phyloP scores from a whole-genome alignment of 306 rosid genomes.

The Fagus crenata region DNA sequence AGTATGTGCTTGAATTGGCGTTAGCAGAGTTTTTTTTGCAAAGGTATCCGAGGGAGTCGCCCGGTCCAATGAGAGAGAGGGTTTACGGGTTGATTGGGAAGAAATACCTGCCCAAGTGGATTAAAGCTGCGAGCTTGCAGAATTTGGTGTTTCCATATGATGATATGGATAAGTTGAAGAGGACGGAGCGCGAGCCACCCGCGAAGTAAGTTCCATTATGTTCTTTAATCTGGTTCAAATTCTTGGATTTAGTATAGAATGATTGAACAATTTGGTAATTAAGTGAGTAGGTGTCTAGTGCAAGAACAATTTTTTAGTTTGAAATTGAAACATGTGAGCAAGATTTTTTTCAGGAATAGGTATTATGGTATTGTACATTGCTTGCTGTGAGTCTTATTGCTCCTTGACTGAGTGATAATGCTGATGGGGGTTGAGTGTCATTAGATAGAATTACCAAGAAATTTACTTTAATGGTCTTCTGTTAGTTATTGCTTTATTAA shows the following conservation, averaged over 20 bases:
- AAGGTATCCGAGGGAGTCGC: conserved; percentile 94
- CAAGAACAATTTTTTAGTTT: background rate
- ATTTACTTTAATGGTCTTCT: background rate
- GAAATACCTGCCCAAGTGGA: conserved; percentile 74
- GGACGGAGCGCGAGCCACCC: conserved; percentile 85
- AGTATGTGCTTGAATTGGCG: conserved; percentile 78
- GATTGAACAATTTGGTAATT: background rate
- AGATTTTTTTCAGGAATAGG: background rate
- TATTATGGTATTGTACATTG: background rate
- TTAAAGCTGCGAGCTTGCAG: conserved; percentile 93
- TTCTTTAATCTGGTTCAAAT: background rate
- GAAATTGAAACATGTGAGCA: no score
- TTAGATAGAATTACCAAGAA: background rate
- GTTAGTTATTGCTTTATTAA: background rate
- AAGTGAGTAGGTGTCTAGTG: background rate
- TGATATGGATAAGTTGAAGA: conserved; percentile 67
- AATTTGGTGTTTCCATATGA: conserved; percentile 83
- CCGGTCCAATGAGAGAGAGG: conserved; percentile 98
- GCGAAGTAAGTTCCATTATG: conserved; percentile 63
- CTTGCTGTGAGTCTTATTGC: background rate
- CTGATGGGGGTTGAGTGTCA: background rate
- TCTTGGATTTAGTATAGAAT: background rate
- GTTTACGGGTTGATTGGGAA: conserved; percentile 84
- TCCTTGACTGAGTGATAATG: background rate
- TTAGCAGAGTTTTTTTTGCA: conserved; percentile 80